phyloP scores from a whole-genome alignment of 2,329 filamentous ascomycete species.

The Aureobasidium pullulans region DNA sequence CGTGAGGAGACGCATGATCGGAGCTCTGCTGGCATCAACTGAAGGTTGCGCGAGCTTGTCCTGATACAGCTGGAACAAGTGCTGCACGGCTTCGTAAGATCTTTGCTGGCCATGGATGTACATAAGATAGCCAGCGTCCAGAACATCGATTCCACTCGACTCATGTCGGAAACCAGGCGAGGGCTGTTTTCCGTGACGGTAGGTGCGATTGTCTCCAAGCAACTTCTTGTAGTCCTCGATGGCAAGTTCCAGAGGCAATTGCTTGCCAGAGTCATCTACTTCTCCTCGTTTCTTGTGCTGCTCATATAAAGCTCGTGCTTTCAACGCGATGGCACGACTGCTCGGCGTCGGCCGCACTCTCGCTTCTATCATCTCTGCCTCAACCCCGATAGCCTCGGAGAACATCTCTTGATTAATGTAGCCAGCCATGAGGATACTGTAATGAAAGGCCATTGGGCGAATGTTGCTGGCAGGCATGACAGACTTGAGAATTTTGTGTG shows the following conservation, averaged over 20 bases:
- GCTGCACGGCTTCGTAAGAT: slow-evolving; percentile 42
- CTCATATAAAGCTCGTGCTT: slow-evolving; percentile 25
- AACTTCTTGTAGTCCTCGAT: slow-evolving; percentile 26
- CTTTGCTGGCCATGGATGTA: slow-evolving; percentile 45
- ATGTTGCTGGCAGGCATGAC: slow-evolving; percentile 45
- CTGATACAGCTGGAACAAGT: slow-evolving; percentile 51
- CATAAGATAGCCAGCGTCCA: slow-evolving; percentile 41
- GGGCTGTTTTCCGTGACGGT: background rate
- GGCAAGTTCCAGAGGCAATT: slow-evolving; percentile 26
- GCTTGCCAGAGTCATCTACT: background rate
- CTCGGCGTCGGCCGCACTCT: slow-evolving; percentile 35
- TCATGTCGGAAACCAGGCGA: background rate
- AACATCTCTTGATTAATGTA: slow-evolving; percentile 35
- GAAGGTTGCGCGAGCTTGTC: slow-evolving; percentile 27
- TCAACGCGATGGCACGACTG: slow-evolving; percentile 36
- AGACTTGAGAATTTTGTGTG: slow-evolving; percentile 45
- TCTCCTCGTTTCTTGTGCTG: slow-evolving; percentile 19
- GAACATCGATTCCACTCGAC: background rate
- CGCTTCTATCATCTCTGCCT: slow-evolving; percentile 35
- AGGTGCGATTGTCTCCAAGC: background rate
- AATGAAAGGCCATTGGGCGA: slow-evolving; percentile 42
- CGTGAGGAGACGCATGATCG: slow-evolving; percentile 51
- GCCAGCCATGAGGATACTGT: slow-evolving; percentile 46
- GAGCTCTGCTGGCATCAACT: slow-evolving; percentile 25
- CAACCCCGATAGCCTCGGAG: slow-evolving; percentile 44